A percentile compares a stretch with the other conserved stretches of the same genome.
phyloP scores from a whole-genome alignment of 2,329 filamentous ascomycete species.

The Ophiosphaerella korrae region DNA sequence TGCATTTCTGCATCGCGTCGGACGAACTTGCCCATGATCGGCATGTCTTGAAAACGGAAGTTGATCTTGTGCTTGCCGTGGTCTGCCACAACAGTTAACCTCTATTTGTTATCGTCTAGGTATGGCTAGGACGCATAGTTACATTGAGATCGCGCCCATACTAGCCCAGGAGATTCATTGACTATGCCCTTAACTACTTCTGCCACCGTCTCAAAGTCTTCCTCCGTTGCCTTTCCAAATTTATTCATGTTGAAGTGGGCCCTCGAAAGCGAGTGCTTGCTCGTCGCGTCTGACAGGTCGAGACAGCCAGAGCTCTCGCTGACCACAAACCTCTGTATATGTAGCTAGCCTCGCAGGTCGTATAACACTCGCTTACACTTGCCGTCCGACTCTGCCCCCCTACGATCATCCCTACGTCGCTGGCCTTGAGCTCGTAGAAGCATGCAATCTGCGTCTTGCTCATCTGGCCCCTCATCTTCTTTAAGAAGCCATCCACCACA shows the following conservation, averaged over 20 bases:
- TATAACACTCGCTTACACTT: no score
- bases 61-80: conserved; percentile 15
- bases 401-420: conserved; percentile 34
- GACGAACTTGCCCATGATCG: conserved; percentile 19
- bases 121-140: not conserved
- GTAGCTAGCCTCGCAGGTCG: no score
- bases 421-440: conserved; percentile 31
- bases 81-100: conserved; percentile 4
- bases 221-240: conserved; percentile 22
- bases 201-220: conserved; percentile 26
- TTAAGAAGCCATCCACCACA: not conserved
- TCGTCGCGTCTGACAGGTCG: conserved; percentile 18
- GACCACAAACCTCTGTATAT: no score
- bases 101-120: not conserved
- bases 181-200: conserved; percentile 2
- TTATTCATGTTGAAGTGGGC: conserved; percentile 34
- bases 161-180: no score
- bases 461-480: conserved; percentile 15
- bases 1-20: conserved; percentile 24
- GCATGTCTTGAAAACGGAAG: conserved; percentile 14
- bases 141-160: no score
- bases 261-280: conserved; percentile 25
- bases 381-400: conserved; percentile 18
- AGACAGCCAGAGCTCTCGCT: conserved; percentile 26
- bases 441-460: conserved; percentile 25